Conservation (phyloP, 2,329 filamentous ascomycete genomes). For the Aspergillus persii region DNA sequence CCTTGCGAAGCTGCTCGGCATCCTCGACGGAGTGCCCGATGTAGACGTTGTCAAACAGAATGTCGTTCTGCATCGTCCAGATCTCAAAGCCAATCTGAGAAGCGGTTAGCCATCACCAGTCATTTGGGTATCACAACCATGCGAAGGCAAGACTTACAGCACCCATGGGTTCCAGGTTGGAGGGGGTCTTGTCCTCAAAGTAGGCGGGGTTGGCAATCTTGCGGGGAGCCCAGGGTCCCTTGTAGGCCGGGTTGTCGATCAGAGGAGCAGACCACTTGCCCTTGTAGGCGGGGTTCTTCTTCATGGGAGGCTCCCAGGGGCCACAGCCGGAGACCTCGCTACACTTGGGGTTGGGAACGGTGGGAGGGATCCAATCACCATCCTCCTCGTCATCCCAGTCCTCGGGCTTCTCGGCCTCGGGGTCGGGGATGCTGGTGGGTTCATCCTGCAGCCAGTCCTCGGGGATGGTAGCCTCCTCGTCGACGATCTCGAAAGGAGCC, state of each 20-base stretch:
- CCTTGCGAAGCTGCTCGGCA: conserved; percentile 80
- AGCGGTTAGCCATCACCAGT: conserved; percentile 2
- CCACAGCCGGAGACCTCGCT: conserved; percentile 90
- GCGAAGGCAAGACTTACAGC: conserved; percentile 63
- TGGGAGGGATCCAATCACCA: conserved; percentile 91
- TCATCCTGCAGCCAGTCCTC: conserved; percentile 96
- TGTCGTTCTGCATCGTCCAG: conserved; percentile 99
- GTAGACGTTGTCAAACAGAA: conserved; percentile 99
- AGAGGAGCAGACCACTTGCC: conserved; percentile 93
- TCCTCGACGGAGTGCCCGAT: conserved; percentile 96
- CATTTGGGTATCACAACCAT: background rate
- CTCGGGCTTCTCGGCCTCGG: conserved; percentile 94
- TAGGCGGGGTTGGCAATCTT: conserved; percentile 97
- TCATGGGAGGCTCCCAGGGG: conserved; percentile 86
- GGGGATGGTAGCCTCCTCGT: conserved; percentile 85
- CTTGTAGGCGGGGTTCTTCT: conserved; percentile 95
- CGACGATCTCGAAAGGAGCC: conserved; percentile 91
- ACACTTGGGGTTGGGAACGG: conserved; percentile 93
- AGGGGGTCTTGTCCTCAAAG: conserved; percentile 94
- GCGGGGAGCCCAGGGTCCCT: conserved; percentile 88
- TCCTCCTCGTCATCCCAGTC: conserved; percentile 99
- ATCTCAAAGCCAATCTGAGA: conserved; percentile 92
- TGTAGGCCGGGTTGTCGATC: conserved; percentile 98
- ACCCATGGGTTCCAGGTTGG: conserved; percentile 97
- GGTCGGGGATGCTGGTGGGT: conserved; percentile 78